Conservation (phyloP, 2,329 filamentous ascomycete genomes). For the Aspergillus alliaceus region DNA sequence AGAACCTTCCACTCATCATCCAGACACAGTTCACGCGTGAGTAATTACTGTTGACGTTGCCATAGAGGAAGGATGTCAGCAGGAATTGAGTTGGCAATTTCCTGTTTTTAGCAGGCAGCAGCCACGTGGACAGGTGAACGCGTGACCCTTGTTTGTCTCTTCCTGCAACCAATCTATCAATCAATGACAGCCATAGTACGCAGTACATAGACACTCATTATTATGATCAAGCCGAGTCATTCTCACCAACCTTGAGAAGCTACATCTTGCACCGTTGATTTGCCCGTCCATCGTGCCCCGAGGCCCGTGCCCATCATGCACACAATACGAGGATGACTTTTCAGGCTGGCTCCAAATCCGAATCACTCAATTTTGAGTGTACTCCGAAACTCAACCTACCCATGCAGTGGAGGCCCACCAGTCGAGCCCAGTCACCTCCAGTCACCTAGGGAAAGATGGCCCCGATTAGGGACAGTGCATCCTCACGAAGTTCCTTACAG, state of each 20-base stretch:
- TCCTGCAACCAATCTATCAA: neutral
- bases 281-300: neutral
- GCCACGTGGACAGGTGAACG: neutral
- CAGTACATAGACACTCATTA: no score
- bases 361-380: neutral
- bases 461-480: neutral
- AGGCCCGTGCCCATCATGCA: neutral
- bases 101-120: neutral
- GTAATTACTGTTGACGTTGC: neutral
- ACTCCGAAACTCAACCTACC: neutral
- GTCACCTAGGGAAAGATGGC: neutral
- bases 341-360: neutral
- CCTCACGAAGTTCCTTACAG: neutral
- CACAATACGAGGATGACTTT: neutral
- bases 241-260: no score
- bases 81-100: neutral
- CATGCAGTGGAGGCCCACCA: neutral
- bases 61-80: neutral
- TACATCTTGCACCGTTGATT: neutral
- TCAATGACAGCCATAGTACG: no score
- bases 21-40: neutral
- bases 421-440: neutral
- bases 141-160: neutral
- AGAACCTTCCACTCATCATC: conserved; percentile 10
- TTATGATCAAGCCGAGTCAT: no score